These are phyloP conservation scores for Niebla homalea DNA, from an alignment of 495 filamentous ascomycete genomes.

Conservation along the genomic window DNA sequence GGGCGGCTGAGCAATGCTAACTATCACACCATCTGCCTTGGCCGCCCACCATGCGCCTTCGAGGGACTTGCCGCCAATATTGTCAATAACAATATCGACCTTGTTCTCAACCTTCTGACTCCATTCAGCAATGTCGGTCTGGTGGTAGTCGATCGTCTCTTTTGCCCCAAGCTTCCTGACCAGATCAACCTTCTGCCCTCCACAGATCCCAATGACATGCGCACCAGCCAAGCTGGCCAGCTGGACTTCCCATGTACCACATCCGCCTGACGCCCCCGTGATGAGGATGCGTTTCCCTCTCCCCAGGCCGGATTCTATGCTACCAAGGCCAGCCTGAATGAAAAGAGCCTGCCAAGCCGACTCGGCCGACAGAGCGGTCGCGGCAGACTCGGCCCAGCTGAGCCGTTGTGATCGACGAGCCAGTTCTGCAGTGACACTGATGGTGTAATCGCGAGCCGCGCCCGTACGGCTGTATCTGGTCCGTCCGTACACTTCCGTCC, in stretches of 20 bases:
- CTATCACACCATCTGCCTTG: conserved; percentile 27
- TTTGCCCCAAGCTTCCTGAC: conserved; percentile 32
- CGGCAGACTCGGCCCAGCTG: conserved; percentile 34
- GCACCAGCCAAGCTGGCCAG: conserved; percentile 33
- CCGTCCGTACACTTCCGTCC: conserved; percentile 40
- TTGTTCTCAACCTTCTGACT: conserved; percentile 12
- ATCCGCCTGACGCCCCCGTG: conserved; percentile 37
- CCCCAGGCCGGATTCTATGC: conserved; percentile 7
- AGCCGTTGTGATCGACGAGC: conserved; percentile 35
- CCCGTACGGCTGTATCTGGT: conserved; percentile 35
- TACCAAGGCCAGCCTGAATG: conserved; percentile 26
- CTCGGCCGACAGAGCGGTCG: conserved; percentile 38
- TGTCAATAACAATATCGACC: conserved; percentile 42
- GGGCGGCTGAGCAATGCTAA: conserved; percentile 41
- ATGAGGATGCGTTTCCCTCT: conserved; percentile 32
- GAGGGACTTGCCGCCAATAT: conserved; percentile 32
- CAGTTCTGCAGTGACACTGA: conserved; percentile 38
- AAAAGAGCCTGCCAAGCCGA: conserved; percentile 52
- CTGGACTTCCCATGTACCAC: conserved; percentile 45
- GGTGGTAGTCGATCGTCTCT: conserved; percentile 35
- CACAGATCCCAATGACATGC: conserved; percentile 29
- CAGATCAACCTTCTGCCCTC: conserved; percentile 26
- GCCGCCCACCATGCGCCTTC: conserved; percentile 34
- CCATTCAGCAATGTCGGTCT: conserved; percentile 26
- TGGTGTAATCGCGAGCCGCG: conserved; percentile 36